A percentile compares a stretch with the other conserved stretches of the same genome.
These are phyloP conservation scores for Xylariales sp. DNA, from an alignment of 2,329 filamentous ascomycete genomes.

Conservation along the genomic window DNA sequence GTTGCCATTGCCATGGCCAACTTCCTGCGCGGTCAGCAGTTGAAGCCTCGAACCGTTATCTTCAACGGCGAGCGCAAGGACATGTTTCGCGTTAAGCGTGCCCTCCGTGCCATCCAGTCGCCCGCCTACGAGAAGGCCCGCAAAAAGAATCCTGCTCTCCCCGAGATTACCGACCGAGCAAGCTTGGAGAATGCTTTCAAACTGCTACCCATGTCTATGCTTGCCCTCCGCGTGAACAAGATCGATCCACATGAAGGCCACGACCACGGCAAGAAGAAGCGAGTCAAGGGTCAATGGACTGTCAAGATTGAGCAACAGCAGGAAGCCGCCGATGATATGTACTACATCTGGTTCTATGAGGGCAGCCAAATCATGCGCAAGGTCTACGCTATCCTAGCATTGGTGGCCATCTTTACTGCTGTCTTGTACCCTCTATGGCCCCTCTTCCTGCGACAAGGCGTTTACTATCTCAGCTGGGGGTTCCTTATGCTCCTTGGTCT, in stretches of 20 bases:
- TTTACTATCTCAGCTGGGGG: conserved; percentile 96
- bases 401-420: conserved; percentile 78
- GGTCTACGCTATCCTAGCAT: conserved; percentile 79
- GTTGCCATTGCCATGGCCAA: conserved; percentile 84
- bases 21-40: conserved; percentile 76
- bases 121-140: conserved; percentile 86
- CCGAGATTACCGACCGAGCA: conserved; percentile 80
- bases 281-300: conserved; percentile 92
- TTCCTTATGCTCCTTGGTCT: conserved; percentile 84
- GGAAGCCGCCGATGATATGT: conserved; percentile 78
- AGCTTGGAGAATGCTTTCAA: conserved; percentile 94
- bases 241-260: conserved; percentile 73
- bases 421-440: conserved; percentile 98
- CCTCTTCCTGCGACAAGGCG: conserved; percentile 80
- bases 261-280: conserved; percentile 69
- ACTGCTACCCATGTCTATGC: conserved; percentile 87
- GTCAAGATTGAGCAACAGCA: conserved; percentile 96
- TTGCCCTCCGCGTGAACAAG: conserved; percentile 86
- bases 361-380: conserved; percentile 92
- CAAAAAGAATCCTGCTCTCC: conserved; percentile 84
- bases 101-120: conserved; percentile 83
- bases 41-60: conserved; percentile 89
- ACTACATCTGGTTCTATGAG: conserved; percentile 97
- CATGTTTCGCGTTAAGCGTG: conserved; percentile 99
- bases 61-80: conserved; percentile 96